phyloP scores from a whole-genome alignment of 306 rosid species.

The Pyrus communis region DNA sequence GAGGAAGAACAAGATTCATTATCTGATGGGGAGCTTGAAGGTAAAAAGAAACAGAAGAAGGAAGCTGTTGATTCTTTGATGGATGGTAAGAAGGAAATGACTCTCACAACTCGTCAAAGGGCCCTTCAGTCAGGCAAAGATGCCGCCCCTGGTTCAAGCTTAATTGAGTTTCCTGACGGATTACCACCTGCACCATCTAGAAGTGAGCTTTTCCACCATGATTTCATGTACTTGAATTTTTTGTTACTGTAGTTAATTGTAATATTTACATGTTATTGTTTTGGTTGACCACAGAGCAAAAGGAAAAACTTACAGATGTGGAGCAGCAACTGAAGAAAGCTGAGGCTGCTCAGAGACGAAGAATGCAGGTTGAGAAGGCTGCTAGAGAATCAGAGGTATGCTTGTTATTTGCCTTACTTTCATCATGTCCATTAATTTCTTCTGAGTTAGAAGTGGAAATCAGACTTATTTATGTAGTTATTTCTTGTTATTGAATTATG shows the following conservation, averaged over 20 bases:
- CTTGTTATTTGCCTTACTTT: constrained; percentile 5
- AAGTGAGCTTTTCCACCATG: constrained; percentile 49
- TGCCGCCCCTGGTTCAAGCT: constrained; percentile 49
- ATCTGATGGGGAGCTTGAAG: constrained; percentile 69
- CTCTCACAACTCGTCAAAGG: constrained; percentile 79
- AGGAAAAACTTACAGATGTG: constrained; percentile 71
- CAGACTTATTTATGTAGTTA: background rate
- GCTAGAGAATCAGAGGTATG: constrained; percentile 85
- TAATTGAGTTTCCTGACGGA: constrained; percentile 94
- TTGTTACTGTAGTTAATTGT: constrained; percentile 12
- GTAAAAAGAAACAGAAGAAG: constrained; percentile 67
- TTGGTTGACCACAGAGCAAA: constrained; percentile 57
- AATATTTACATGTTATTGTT: constrained; percentile 9
- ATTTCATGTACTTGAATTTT: background rate
- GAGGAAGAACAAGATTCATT: constrained; percentile 65
- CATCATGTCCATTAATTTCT: background rate
- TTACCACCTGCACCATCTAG: constrained; percentile 89
- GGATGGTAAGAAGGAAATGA: constrained; percentile 66
- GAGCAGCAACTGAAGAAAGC: constrained; percentile 90
- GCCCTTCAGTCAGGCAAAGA: constrained; percentile 92
- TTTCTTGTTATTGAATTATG: constrained; percentile 12
- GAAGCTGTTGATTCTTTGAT: constrained; percentile 65
- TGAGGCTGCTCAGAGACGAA: constrained; percentile 91
- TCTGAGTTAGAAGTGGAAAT: background rate
- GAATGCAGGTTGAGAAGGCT: constrained; percentile 88